Conservation (phyloP, 2,329 filamentous ascomycete genomes). For the Aspergillus sp. region DNA sequence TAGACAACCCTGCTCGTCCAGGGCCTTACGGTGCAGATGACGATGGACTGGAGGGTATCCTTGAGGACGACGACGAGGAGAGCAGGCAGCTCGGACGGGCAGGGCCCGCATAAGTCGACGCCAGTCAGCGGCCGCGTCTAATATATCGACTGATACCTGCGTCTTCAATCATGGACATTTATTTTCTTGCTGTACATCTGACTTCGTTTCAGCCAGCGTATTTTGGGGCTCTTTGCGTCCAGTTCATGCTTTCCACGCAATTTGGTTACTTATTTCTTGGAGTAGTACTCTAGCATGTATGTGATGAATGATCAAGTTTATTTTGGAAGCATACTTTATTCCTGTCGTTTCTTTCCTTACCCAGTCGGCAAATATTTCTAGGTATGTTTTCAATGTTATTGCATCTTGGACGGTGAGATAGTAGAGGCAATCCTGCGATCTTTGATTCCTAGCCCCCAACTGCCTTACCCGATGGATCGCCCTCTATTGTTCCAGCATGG, state of each 20-base stretch:
- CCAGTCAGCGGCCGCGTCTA: not conserved
- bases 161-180: not conserved
- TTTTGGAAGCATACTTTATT: not conserved
- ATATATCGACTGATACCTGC: not conserved
- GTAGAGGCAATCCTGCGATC: too few relatives aligned
- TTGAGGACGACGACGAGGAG: conserved; percentile 12
- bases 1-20: conserved; percentile 19
- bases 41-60: conserved; percentile 12
- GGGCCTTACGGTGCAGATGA: conserved; percentile 5
- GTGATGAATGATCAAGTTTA: not conserved
- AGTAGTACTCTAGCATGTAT: not conserved
- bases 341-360: not conserved
- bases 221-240: too few relatives aligned
- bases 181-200: not conserved
- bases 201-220: not conserved
- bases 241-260: not conserved
- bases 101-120: not conserved
- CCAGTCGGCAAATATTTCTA: not conserved
- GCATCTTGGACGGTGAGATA: too few relatives aligned
- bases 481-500: conserved; percentile 9
- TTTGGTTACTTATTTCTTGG: not conserved
- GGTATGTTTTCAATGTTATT: not conserved
- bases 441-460: too few relatives aligned
- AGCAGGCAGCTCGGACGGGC: not conserved
- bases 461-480: not conserved